phyloP scores from a whole-genome alignment of 139 green algal genomes.

The Chlorella vulgaris region DNA sequence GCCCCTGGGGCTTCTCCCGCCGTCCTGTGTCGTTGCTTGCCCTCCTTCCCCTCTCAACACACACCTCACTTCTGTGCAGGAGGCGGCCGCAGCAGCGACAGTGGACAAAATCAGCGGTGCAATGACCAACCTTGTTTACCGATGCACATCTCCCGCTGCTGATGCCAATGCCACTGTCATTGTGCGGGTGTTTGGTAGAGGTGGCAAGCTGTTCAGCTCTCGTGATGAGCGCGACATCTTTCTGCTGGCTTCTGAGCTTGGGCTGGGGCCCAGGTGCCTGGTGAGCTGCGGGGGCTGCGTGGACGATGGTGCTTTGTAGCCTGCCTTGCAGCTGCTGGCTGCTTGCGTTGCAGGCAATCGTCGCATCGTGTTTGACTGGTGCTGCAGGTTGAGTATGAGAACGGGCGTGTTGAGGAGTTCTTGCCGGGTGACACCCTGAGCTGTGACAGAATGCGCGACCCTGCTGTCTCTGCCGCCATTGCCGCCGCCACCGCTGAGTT shows the following conservation, averaged over 20 bases:
- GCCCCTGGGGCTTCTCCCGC: too few species aligned
- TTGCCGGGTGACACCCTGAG: constrained; percentile 51
- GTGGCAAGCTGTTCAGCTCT: constrained; percentile 38
- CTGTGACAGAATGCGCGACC: constrained; percentile 38
- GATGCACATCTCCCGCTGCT: constrained; percentile 16
- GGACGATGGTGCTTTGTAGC: not conserved
- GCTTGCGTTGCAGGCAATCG: not conserved
- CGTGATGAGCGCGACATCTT: constrained; percentile 59
- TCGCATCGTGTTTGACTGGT: too few species aligned
- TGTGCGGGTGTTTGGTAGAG: constrained; percentile 50
- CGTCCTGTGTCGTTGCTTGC: not conserved
- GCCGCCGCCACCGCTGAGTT: constrained; percentile 63
- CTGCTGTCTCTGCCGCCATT: constrained; percentile 45
- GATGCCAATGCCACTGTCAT: constrained; percentile 1
- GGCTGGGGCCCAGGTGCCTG: constrained; percentile 65
- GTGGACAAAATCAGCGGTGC: constrained; percentile 59
- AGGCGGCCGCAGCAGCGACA: not conserved
- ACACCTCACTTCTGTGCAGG: not conserved
- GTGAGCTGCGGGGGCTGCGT: constrained; percentile 17
- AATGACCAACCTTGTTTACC: constrained; percentile 72
- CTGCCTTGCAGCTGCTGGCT: not conserved
- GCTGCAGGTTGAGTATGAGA: constrained; percentile 54
- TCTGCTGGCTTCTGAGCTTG: constrained; percentile 37
- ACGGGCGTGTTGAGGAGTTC: constrained; percentile 71
- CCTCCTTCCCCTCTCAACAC: not conserved